These are phyloP conservation scores for Capsicum baccatum DNA, from an alignment of 257 asterid genomes.

Conservation along the genomic window DNA sequence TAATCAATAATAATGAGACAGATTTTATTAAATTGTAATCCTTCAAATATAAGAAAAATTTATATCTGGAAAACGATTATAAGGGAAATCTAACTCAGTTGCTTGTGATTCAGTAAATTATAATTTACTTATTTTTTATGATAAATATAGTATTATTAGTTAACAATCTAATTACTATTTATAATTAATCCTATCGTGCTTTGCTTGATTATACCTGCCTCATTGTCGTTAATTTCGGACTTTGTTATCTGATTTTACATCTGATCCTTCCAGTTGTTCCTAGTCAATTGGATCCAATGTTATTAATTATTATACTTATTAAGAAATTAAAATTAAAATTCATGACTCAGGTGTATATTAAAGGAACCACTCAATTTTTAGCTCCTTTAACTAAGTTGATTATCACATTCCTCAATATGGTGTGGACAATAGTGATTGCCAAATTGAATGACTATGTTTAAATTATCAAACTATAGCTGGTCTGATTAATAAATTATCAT, in stretches of 20 bases:
- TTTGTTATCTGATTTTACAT: background rate
- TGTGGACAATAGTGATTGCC: background rate
- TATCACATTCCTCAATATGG: background rate
- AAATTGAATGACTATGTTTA: background rate
- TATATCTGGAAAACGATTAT: background rate
- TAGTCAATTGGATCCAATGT: background rate
- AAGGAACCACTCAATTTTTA: background rate
- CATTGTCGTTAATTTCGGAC: background rate
- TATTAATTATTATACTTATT: background rate
- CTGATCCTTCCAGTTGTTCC: background rate
- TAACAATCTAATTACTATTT: background rate
- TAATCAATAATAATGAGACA: too few relatives aligned
- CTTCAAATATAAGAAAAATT: too few relatives aligned
- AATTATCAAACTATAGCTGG: background rate
- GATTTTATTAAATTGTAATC: too few relatives aligned
- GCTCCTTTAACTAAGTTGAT: background rate
- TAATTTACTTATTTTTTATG: background rate
- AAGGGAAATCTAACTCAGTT: background rate
- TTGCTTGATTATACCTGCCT: background rate
- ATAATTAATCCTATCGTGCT: background rate
- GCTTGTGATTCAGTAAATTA: background rate
- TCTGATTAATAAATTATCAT: background rate
- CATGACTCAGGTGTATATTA: background rate
- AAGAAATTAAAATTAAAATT: background rate
- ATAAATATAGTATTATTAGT: background rate